Evolutionary conservation across 2,329 filamentous ascomycete genomes (phyloP), one percentile per base, ranked within the genome.

Genomic region (Fusarium sp.): DNA sequence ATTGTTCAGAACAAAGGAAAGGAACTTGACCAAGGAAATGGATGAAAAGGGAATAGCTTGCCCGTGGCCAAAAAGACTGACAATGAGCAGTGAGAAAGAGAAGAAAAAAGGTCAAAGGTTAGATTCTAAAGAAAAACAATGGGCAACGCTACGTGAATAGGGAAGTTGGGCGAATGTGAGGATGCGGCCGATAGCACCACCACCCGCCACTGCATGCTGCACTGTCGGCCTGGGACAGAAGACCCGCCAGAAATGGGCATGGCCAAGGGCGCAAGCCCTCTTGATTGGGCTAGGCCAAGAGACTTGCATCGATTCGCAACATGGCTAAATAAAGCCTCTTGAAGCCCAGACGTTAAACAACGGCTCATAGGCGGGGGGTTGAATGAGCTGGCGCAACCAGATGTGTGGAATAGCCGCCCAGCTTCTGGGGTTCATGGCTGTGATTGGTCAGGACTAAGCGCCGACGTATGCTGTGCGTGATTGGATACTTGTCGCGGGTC

Each of bases 381-480:
- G 71, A 69, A 66, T 71, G 69, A 70, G 65, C 72, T 78, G 75
- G 74, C 67, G 73, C 73, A 78, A 58, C 68, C 64, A 46, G 60
- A 66, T 51, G 81, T 82, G 69, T 82, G 78, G 77, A 79, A 81
- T 83, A 84, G 81, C 82, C 84, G 84, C 84, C 81, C 42, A 73
- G 62, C 14, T 36, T 57, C 38, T 53, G 64, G 27, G 64, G 63
- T 62, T 53, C 46, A 49, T 65, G n/a, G 42, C 55, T 64, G 35
- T 75, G 59, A 81, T 82, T 82, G 81, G 81, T 44, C 60, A 56
- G 17, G 38, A 44, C 53, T 81, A 78, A 63, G 79, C 81, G 80
- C 80, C 77, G 64, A 70, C 57, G 62, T 62, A 53, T 16, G 46
- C 60, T 56, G 61, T 31, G 62, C 71, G 68, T 79, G 77, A 79